These are phyloP conservation scores for Kodamaea anthophila DNA, from an alignment of 1,139 yeast species.

Conservation along the genomic window DNA sequence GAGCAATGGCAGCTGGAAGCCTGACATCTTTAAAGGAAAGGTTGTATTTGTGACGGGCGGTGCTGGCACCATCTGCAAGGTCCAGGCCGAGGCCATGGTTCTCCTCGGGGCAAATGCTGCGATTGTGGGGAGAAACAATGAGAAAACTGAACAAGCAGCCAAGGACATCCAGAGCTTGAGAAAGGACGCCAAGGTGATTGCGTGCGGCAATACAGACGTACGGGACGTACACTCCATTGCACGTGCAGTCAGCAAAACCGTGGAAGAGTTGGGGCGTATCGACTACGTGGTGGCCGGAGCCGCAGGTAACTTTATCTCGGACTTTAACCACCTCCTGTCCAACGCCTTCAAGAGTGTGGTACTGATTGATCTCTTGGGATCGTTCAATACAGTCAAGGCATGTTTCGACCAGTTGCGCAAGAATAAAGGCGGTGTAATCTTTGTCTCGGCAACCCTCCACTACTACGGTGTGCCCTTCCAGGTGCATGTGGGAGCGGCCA, in stretches of 20 bases:
- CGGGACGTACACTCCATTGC: conserved; percentile 17
- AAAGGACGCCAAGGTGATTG: conserved; percentile 18
- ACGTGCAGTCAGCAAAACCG: conserved; percentile 18
- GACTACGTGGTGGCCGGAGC: conserved; percentile 25
- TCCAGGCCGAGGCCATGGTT: conserved; percentile 23
- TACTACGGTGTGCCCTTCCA: conserved; percentile 85
- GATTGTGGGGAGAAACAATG: conserved; percentile 20
- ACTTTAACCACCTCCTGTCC: conserved; percentile 22
- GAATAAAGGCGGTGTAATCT: conserved; percentile 20
- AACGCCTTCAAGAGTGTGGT: conserved; percentile 23
- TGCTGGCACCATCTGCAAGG: conserved; percentile 23
- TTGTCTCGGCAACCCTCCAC: conserved; percentile 65
- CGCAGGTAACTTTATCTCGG: conserved; percentile 24
- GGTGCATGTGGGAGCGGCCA: conserved; percentile 85
- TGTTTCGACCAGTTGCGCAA: conserved; percentile 18
- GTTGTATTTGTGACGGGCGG: conserved; percentile 39
- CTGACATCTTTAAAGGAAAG: conserved; percentile 68
- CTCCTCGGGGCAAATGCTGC: conserved; percentile 24
- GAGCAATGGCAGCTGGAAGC: conserved; percentile 37
- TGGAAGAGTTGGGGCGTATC: conserved; percentile 20
- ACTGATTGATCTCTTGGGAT: conserved; percentile 68
- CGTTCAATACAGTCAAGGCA: conserved; percentile 74
- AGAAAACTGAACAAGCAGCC: conserved; percentile 45
- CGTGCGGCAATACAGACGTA: conserved; percentile 17
- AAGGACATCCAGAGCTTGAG: conserved; percentile 41